Percentiles rank a stretch among this genome's conserved stretches.
Conservation (phyloP, 2,329 filamentous ascomycete genomes). For the Fusarium verticillioides region DNA sequence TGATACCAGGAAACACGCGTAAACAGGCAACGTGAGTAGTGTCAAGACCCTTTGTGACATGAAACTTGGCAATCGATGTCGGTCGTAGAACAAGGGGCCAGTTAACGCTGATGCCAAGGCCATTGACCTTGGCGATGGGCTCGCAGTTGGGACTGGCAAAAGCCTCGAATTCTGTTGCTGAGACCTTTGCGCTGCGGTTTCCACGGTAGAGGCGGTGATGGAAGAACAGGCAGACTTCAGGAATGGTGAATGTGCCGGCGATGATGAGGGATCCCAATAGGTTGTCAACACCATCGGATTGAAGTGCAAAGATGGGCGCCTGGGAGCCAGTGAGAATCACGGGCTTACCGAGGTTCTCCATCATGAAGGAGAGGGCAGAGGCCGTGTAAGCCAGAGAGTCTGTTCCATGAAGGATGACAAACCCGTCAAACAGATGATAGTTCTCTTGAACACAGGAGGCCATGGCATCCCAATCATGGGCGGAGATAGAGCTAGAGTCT, state of each 20-base stretch:
- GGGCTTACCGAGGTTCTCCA: constrained; percentile 89
- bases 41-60: constrained; percentile 78
- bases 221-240: constrained; percentile 94
- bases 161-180: constrained; percentile 85
- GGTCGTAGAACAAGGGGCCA: constrained; percentile 83
- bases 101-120: constrained; percentile 81
- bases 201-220: constrained; percentile 90
- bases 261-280: constrained; percentile 88
- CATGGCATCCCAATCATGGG: constrained; percentile 86
- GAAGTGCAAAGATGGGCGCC: constrained; percentile 88
- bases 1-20: constrained; percentile 91
- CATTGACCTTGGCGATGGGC: constrained; percentile 83
- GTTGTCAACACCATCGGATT: constrained; percentile 93
- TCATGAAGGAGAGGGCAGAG: constrained; percentile 92
- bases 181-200: constrained; percentile 88
- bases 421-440: constrained; percentile 89
- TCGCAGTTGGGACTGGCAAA: constrained; percentile 90
- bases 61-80: constrained; percentile 78
- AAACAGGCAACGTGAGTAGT: constrained; percentile 91
- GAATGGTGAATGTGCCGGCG: constrained; percentile 91
- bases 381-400: constrained; percentile 91
- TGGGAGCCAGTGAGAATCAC: constrained; percentile 87
- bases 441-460: constrained; percentile 83
- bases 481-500: constrained; percentile 90
- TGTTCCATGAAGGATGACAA: constrained; percentile 90